phyloP scores from a whole-genome alignment of 2,329 filamentous ascomycete species.

The Colletotrichum musae region DNA sequence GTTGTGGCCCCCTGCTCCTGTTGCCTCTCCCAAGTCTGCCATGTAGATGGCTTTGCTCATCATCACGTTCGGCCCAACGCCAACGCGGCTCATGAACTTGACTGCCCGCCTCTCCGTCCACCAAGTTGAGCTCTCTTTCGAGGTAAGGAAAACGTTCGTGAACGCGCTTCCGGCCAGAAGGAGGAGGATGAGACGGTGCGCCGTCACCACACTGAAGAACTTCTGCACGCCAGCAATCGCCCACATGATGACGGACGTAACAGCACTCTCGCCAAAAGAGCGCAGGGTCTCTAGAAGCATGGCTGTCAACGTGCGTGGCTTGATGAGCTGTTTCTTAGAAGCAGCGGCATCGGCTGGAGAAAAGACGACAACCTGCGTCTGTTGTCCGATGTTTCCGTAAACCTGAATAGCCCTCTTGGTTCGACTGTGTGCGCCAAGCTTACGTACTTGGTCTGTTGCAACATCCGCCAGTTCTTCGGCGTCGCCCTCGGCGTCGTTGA shows the following conservation, averaged over 20 bases:
- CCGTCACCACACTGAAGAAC: slow-evolving; percentile 77
- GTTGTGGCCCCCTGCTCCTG: slow-evolving; percentile 53
- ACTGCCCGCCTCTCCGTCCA: slow-evolving; percentile 87
- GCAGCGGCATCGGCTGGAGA: slow-evolving; percentile 63
- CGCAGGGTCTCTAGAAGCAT: slow-evolving; percentile 80
- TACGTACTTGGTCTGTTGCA: slow-evolving; percentile 82
- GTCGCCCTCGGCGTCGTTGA: slow-evolving; percentile 81
- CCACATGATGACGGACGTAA: slow-evolving; percentile 84
- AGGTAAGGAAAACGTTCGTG: slow-evolving; percentile 82
- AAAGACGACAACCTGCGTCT: slow-evolving; percentile 75
- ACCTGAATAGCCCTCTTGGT: slow-evolving; percentile 85
- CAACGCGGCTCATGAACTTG: slow-evolving; percentile 85
- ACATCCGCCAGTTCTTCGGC: slow-evolving; percentile 83
- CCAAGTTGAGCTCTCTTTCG: slow-evolving; percentile 82
- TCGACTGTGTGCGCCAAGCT: slow-evolving; percentile 79
- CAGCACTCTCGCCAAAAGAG: slow-evolving; percentile 82
- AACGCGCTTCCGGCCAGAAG: slow-evolving; percentile 78
- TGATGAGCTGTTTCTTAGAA: slow-evolving; percentile 71
- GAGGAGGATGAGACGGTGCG: slow-evolving; percentile 81
- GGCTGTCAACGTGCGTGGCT: slow-evolving; percentile 73
- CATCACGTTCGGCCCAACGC: slow-evolving; percentile 81
- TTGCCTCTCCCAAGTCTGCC: slow-evolving; percentile 80
- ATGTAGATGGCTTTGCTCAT: slow-evolving; percentile 92
- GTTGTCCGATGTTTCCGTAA: slow-evolving; percentile 81
- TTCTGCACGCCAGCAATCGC: slow-evolving; percentile 76